Evolutionary conservation across 768 basidiomycete species (phyloP), one percentile per base, ranked within the genome.

Genomic region (Leccinum ochraceum): DNA sequence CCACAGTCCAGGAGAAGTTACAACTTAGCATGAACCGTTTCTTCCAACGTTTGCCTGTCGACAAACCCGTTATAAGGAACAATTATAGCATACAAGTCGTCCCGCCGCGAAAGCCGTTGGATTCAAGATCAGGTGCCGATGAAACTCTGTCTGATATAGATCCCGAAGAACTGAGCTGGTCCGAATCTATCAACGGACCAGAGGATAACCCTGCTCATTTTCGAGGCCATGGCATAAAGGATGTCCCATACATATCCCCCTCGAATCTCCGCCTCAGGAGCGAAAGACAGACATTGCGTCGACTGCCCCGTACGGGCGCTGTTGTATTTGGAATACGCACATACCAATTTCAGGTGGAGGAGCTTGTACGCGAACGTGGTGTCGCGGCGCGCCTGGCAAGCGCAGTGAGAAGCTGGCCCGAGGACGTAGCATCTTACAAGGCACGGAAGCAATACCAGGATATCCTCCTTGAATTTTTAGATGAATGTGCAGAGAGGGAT

Each of bases 311-410:
- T 7, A 85, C 83, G 26, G 88, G 90, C 4, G 87, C 83, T 6
- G 78, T 92, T 36, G 76, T 87, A 28, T 92, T 92, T 71, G 88
- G 86, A 42, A 87, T 91, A 66, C 80, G 89, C 20, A 86, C 86
- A 39, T 90, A 90, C 71, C 63, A 86, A 58, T 82, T 80, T 16
- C 82, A 83, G 4, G 71, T 89, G 22, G 79, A 76, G 36, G 80
- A 82, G 37, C 70, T 92, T 2, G 78, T 68, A 14, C 67, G 75
- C 57, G 90, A 90, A 69, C 76, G 72, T 11, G 88, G 86, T 2
- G 82, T 88, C 3, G 81, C 87, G 0, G 84, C 80, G 55, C 76
- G 89, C 51, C 73, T 91, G 67, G 88, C 85, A 30, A 83, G 82
- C 56, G 87, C 88, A 3, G 75, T 92, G 50, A 75, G 83, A 63